Evolutionary conservation across 2,329 filamentous ascomycete genomes (phyloP), one percentile per base, ranked within the genome.

Genomic region (Venturiaceae sp.): DNA sequence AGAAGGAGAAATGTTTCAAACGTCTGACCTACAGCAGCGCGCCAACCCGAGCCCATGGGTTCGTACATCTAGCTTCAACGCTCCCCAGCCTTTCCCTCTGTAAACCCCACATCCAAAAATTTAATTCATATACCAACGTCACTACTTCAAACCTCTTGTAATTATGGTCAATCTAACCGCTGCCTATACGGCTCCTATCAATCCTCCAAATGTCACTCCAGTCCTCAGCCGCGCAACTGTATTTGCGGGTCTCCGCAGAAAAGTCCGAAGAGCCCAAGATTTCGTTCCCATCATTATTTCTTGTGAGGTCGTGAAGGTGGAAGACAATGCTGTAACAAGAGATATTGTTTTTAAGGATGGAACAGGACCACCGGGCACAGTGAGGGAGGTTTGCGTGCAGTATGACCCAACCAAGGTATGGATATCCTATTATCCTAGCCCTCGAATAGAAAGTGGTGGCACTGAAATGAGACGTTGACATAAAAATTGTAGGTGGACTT

Each of bases 191-290:
- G 65, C 71, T 33, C 65, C 64, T 23, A 73, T 78, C 68, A 78
- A 79, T 67, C 74, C 74, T 4, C 39, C 71, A 7, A 62, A 60
- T 59, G 65, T 66, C n/a, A 62, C 66, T 1, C 71, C 74, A 9
- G 57, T 68, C 37, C 71, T 78, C 57, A 75, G 64, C 56, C 63
- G 62, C 23, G 44, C 63, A 5, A 71, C 74, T 61, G 62, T 77
- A 60, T 78, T 75, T 74, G 65, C 68, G 5, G 76, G 75, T 14
- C 69, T 79, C 13, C 71, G 76, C 60, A 68, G 71, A 60, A 79
- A 79, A 64, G 73, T 77, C 62, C 72, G 73, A 4, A 67, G 69
- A 59, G 73, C 75, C 5, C 68, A 77, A 44, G 73, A 75, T 58
- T 79, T 78, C 61, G 74, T 79, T 0, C 69, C 73, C 0, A 68